Evolutionary conservation across 1,284 basidiomycete genomes (phyloP).

Genomic region (Austropuccinia psidii): DNA sequence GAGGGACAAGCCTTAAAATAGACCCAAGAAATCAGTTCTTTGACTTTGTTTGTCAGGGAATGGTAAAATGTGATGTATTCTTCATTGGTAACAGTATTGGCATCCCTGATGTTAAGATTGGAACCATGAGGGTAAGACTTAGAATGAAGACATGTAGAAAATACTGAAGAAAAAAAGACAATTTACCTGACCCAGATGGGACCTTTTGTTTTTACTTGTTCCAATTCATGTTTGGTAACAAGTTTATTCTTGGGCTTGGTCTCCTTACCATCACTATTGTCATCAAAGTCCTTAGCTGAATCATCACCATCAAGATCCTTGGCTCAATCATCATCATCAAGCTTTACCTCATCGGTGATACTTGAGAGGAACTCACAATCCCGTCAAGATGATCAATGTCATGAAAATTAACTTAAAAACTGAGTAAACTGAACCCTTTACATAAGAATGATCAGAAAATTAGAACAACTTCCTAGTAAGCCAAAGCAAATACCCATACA

Average conservation of each 20-base stretch:
- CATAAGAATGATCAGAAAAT: conserved; percentile 33
- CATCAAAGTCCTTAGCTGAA: conserved; percentile 4
- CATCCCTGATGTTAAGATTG: too few species aligned
- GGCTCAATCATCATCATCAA: conserved; percentile 52
- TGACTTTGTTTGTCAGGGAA: background rate
- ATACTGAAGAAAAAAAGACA: background rate
- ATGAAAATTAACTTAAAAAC: background rate
- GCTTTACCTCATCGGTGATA: too few species aligned
- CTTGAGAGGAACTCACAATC: too few species aligned
- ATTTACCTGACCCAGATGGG: conserved; percentile 80
- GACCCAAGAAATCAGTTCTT: conserved; percentile 28
- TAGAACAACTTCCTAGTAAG: conserved; percentile 68
- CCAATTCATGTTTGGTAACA: conserved; percentile 50
- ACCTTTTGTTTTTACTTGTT: conserved; percentile 71
- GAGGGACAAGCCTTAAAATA: conserved; percentile 36
- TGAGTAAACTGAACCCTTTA: background rate
- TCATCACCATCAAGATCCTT: conserved; percentile 17
- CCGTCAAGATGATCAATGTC: too few species aligned
- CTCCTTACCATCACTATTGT: conserved; percentile 44
- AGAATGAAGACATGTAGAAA: background rate
- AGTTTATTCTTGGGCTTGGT: conserved; percentile 42
- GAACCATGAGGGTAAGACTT: background rate
- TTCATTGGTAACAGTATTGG: conserved; percentile 22
- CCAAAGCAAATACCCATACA: conserved; percentile 88
- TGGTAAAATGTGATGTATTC: conserved; percentile 33